Conservation (phyloP, 306 rosid species). For the Morella rubra region DNA sequence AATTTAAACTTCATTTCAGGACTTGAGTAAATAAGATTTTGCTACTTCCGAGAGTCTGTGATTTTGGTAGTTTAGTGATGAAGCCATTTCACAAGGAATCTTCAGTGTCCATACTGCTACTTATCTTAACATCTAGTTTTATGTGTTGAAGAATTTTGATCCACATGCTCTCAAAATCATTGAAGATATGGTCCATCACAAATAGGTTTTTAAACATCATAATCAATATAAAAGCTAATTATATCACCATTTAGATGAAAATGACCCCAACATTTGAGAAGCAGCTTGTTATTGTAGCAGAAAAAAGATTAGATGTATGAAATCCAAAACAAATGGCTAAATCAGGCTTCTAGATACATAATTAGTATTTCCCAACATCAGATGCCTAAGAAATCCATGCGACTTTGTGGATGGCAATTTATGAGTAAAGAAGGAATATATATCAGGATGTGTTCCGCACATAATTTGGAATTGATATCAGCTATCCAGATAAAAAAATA, state of each 20-base stretch:
- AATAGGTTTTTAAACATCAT: neutral
- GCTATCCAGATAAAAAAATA: neutral
- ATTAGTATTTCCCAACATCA: neutral
- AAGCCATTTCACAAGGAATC: neutral
- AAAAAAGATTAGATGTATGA: neutral
- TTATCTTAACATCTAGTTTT: neutral
- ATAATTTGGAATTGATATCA: neutral
- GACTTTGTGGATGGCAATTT: neutral
- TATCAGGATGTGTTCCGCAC: neutral
- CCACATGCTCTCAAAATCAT: neutral
- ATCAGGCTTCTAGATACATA: neutral
- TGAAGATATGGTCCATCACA: neutral
- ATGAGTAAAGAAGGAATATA: neutral
- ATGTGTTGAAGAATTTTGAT: neutral
- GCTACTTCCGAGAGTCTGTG: neutral
- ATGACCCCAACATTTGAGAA: neutral
- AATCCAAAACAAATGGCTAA: neutral
- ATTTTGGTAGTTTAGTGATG: neutral
- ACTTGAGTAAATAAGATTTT: neutral
- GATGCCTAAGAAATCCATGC: neutral
- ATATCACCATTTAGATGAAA: neutral
- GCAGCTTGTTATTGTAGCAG: neutral
- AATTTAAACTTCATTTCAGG: neutral
- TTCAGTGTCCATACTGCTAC: neutral
- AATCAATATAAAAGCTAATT: neutral